Conservation (phyloP, 257 asterid genomes). For the Penstemon barbatus region DNA sequence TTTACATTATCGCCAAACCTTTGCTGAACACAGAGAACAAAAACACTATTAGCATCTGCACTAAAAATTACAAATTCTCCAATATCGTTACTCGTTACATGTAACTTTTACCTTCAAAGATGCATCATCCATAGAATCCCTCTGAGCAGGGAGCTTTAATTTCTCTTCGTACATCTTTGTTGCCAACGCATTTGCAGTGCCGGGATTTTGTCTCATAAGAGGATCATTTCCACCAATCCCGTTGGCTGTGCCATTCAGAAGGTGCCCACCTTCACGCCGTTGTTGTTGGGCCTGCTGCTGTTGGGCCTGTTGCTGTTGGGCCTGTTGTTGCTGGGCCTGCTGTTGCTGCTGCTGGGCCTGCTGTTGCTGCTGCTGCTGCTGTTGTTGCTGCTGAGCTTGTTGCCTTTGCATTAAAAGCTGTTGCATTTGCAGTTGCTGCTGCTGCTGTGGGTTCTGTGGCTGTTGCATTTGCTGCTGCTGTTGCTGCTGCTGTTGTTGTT, state of each 20-base stretch:
- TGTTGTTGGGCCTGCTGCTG: conserved; percentile 61
- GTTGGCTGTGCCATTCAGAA: conserved; percentile 71
- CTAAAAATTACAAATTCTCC: background rate
- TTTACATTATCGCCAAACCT: conserved; percentile 79
- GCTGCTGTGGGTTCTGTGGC: conserved; percentile 53
- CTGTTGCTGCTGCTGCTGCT: conserved; percentile 59
- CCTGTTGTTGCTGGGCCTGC: conserved; percentile 63
- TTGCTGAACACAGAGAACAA: conserved; percentile 58
- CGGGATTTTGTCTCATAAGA: conserved; percentile 78
- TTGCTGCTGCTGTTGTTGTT: conserved; percentile 52
- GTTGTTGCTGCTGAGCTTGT: conserved; percentile 74
- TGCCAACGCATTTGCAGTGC: conserved; percentile 77
- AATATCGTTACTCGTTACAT: conserved; percentile 1
- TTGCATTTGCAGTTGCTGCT: conserved; percentile 75
- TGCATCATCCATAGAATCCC: conserved; percentile 88
- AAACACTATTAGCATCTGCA: conserved; percentile 19
- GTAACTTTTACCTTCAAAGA: conserved; percentile 66
- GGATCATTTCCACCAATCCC: conserved; percentile 84
- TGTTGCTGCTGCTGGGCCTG: conserved; percentile 55
- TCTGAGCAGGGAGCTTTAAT: conserved; percentile 71
- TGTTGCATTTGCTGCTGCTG: conserved; percentile 58
- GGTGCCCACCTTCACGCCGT: conserved; percentile 78
- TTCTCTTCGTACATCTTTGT: conserved; percentile 93
- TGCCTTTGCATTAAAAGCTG: conserved; percentile 72
- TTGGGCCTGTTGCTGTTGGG: conserved; percentile 58